Conservation (phyloP, 2,329 filamentous ascomycete genomes). For the Penicillium sp. region DNA sequence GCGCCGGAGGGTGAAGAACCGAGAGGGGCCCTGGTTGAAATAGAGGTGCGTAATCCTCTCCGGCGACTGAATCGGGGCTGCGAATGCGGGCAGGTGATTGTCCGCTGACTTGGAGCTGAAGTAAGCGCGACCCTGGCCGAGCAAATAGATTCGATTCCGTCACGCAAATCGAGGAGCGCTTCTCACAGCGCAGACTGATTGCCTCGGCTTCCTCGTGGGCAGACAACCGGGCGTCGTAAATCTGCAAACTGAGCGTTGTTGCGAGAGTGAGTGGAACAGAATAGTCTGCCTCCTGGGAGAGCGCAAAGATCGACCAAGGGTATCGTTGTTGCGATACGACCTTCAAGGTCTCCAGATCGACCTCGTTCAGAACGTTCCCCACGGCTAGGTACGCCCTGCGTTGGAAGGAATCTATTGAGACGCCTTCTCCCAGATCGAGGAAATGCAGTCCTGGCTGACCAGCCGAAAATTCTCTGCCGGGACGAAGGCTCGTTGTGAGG, state of each 20-base stretch:
- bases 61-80: constrained; percentile 29
- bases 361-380: constrained; percentile 68
- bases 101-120: constrained; percentile 30
- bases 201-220: constrained; percentile 30
- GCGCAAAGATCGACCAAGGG: constrained; percentile 73
- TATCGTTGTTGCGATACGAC: constrained; percentile 65
- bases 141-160: constrained; percentile 28
- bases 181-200: constrained; percentile 32
- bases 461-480: constrained; percentile 40
- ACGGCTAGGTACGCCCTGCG: constrained; percentile 74
- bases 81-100: constrained; percentile 34
- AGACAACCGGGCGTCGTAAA: constrained; percentile 65
- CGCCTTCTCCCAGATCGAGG: constrained; percentile 65
- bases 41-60: constrained; percentile 59
- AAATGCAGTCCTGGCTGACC: constrained; percentile 30
- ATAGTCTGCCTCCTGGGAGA: constrained; percentile 62
- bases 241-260: constrained; percentile 71
- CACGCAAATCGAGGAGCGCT: constrained; percentile 19
- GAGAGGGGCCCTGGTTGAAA: constrained; percentile 76
- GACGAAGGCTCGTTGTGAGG: constrained; percentile 64
- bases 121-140: constrained; percentile 27
- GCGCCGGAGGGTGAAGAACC: constrained; percentile 67
- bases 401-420: constrained; percentile 65
- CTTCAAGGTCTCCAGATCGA: constrained; percentile 69
- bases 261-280: constrained; percentile 74